Conservation (phyloP, 768 basidiomycete genomes). For the Lentinula raphanica region DNA sequence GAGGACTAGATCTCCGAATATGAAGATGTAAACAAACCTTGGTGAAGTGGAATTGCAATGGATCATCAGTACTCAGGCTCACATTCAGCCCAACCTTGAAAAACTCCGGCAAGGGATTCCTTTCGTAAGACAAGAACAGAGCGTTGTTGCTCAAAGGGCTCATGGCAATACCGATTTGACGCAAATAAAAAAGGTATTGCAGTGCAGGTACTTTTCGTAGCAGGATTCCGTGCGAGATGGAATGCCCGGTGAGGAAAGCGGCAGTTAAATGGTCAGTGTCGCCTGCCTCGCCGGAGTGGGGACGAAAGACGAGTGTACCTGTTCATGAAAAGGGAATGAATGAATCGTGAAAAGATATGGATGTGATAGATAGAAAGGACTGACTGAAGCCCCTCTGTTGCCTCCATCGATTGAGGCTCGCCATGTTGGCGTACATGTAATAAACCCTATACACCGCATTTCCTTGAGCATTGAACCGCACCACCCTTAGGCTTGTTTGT, state of each 20-base stretch:
- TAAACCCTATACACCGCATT: constrained; percentile 67
- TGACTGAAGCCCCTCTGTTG: constrained; percentile 83
- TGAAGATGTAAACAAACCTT: constrained; percentile 46
- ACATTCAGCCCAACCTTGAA: constrained; percentile 96
- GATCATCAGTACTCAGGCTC: constrained; percentile 93
- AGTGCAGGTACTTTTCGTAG: constrained; percentile 96
- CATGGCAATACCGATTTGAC: constrained; percentile 98
- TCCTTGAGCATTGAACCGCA: not conserved
- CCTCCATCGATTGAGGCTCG: constrained; percentile 92
- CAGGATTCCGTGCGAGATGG: constrained; percentile 98
- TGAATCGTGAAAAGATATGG: constrained; percentile 5
- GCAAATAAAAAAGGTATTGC: constrained; percentile 96
- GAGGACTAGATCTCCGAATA: not conserved
- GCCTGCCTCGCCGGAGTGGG: constrained; percentile 96
- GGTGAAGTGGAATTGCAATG: constrained; percentile 96
- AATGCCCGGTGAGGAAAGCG: constrained; percentile 93
- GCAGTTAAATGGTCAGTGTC: constrained; percentile 97
- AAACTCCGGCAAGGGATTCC: constrained; percentile 95
- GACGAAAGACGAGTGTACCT: constrained; percentile 97
- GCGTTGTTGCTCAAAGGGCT: constrained; percentile 98
- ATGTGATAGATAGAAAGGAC: constrained; percentile 22
- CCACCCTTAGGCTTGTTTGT: not conserved
- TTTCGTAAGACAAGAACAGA: constrained; percentile 91
- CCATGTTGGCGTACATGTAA: constrained; percentile 97
- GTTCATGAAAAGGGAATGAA: not conserved